Evolutionary conservation across 352 stramenopile species (phyloP).

Genomic region (Pythium brassicae): DNA sequence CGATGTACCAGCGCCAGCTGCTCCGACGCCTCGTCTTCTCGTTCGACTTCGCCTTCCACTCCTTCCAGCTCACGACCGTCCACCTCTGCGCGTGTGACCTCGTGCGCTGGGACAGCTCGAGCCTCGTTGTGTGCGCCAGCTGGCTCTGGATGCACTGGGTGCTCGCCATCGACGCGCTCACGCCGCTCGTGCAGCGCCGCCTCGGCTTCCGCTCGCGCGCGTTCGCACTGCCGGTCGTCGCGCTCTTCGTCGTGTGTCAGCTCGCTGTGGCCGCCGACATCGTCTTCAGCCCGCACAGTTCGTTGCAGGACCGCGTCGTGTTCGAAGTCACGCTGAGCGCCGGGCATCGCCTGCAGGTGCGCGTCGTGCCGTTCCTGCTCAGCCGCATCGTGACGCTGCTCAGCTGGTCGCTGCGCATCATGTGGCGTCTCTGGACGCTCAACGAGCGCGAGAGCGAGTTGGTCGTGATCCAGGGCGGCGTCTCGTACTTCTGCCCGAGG

Average conservation of each 20-base stretch:
- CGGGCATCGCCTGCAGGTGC: constrained; percentile 3
- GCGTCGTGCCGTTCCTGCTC: constrained; percentile 7
- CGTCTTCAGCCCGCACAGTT: neutral
- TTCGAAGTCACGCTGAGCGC: neutral
- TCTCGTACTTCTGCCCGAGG: constrained; percentile 1
- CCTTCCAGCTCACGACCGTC: constrained; percentile 24
- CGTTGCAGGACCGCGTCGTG: constrained; percentile 7
- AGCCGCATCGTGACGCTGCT: constrained; percentile 4
- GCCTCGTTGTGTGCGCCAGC: constrained; percentile 9
- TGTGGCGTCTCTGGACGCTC: constrained; percentile 9
- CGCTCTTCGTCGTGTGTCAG: constrained; percentile 4
- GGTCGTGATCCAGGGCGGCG: constrained; percentile 8
- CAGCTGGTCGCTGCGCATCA: constrained; percentile 7
- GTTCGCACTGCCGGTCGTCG: constrained; percentile 2
- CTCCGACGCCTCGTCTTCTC: constrained; percentile 25
- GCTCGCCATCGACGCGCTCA: constrained; percentile 22
- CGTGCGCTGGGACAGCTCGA: constrained; percentile 21
- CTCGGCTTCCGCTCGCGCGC: constrained; percentile 3
- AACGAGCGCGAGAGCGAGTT: constrained; percentile 6
- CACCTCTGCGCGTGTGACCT: constrained; percentile 27
- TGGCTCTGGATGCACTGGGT: constrained; percentile 32
- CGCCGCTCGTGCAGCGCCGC: neutral
- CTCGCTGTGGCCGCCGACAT: constrained; percentile 3
- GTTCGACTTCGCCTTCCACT: constrained; percentile 39
- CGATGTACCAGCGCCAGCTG: constrained; percentile 20